Evolutionary conservation across 345 rosid species (phyloP), one percentile per base, ranked within the genome.

Genomic region (Heritiera littoralis): DNA sequence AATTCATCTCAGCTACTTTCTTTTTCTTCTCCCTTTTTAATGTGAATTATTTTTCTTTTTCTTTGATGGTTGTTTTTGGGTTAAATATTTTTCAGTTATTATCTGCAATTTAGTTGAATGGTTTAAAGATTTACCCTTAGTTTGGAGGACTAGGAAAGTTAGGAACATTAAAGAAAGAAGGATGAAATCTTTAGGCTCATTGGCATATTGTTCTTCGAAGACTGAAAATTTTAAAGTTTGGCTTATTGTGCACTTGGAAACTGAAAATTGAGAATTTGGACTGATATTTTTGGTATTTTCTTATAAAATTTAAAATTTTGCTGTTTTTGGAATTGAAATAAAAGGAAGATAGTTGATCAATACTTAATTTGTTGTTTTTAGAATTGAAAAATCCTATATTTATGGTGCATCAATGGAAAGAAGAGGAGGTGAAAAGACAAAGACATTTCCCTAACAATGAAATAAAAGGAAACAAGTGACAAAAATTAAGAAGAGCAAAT

Each of bases 1-100:
- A 75, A 75, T 80, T 77, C 87, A 2, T 84, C 90, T 48, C 58
- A 81, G 93, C 92, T 87, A 84, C 73, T 77, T 46, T 66, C 64
- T 63, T 77, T 46, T 65, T 71, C 80, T 75, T 68, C 55, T 51
- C 12, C 43, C 40, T 45, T 67, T 38, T 7, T 1, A 32, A 1
- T 23, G 14, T 30, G 48, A 43, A 51, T 48, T 7, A 0, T 13
- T 73, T 60, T 56, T 13, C 38, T 8, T 65, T 11, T n/a, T 35
- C 14, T n/a, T 41, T 41, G 5, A 48, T 20, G 18, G 41, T 40
- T 45, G 3, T 73, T 63, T 45, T 32, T 20, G 52, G 32, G 6
- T 64, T 23, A 28, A 18, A 14, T 11, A 30, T 52, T 40, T 40
- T 6, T 73, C 11, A 17, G 11, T 55, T 55, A 0, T 55, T 18